Base-by-base conservation (phyloP, 805 yeast genomes). In the Dipodascus geniculatus region DNA sequence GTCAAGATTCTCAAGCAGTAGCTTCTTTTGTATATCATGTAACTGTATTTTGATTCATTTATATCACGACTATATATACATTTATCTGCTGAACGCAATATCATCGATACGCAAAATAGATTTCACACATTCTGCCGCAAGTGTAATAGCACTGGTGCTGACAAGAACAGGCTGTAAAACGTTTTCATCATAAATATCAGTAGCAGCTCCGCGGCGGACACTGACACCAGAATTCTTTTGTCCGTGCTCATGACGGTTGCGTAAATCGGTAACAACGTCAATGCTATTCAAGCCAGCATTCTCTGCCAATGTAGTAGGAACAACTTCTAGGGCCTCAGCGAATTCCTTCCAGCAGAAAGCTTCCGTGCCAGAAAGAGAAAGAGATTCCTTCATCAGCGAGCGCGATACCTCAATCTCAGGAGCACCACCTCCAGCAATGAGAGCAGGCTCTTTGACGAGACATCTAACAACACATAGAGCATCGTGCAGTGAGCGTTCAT, bases 381-480 rank as follows among this genome's bases (percentile, higher is more conserved):
- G 76, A 28, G 95, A 77, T 68, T 88, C 95, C 60, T 80, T 81
- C 61, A 78, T 73, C 60, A 89, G 71, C 14, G 79, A 78, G 58
- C 91, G 80, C 9, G 96, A 81, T 4, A 87, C 83, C 73, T 90
- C 96, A 59, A 89, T 81, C 71, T 89, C 97, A 49, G 98, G 96
- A 3, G 99, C 98, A 63, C 98, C 99, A 58, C 99, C 99, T 63
- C 99, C 99, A 14, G 98, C 96, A 71, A 93, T 89, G 65, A 86
- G 74, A 0, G 90, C 96, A 65, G 79, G 84, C 67, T 87, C 88
- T 66, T 88, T 87, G 23, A 89, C 96, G 54, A 88, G 74, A 71
- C 96, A 85, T 67, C 95, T 74, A 58, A 85, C 76, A 54, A 91
- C 99, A 77, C 99, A 93, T 55, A 93, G 77, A 0, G 99, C 98